A percentile compares a stretch with the other conserved stretches of the same genome.
Evolutionary conservation across 768 basidiomycete genomes (phyloP).

Genomic region (Tulasnella sp.): DNA sequence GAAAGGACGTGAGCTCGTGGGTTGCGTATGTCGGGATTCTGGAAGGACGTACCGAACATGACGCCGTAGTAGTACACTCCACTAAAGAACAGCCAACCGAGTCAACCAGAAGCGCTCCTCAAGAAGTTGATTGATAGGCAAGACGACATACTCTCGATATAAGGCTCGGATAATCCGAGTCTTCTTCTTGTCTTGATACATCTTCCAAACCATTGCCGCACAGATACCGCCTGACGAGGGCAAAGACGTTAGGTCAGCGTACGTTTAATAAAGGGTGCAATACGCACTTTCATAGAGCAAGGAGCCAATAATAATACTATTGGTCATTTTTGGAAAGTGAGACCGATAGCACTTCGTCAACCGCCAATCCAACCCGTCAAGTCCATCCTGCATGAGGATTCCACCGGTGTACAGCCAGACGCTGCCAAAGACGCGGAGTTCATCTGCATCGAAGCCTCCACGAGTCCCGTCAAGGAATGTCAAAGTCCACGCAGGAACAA

Average conservation of each 20-base stretch:
- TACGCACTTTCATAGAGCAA: neutral
- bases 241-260: neutral
- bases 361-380: neutral
- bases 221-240: neutral
- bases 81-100: neutral
- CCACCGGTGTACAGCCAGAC: neutral
- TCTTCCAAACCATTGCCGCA: neutral
- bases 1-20: too few relatives aligned
- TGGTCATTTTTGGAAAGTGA: neutral
- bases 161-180: neutral
- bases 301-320: neutral
- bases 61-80: neutral
- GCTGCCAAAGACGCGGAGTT: neutral
- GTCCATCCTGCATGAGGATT: neutral
- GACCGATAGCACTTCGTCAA: neutral
- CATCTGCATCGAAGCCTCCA: neutral
- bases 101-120: neutral
- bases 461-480: neutral
- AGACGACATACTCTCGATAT: neutral
- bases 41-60: neutral
- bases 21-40: neutral
- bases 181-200: neutral
- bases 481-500: neutral
- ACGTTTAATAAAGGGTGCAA: neutral
- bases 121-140: neutral